Evolutionary conservation across 345 rosid genomes (phyloP).

Genomic region (Sapria himalayana): DNA sequence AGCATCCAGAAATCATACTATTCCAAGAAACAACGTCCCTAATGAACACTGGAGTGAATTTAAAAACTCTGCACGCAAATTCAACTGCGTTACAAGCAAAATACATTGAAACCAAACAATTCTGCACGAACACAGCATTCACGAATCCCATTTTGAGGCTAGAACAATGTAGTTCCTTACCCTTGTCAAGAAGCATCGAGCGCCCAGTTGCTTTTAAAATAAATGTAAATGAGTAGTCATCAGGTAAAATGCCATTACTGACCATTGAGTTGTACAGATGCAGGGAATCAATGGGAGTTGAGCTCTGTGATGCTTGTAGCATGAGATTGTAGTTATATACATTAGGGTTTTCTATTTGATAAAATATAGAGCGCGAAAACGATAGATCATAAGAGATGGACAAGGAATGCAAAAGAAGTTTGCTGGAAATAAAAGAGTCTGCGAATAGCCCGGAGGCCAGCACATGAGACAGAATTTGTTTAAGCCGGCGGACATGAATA

Average conservation of each 20-base stretch:
- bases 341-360: conserved; percentile 5
- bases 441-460: conserved; percentile 3
- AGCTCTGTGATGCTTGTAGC: conserved; percentile 7
- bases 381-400: neutral
- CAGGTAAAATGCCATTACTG: conserved; percentile 1
- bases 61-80: conserved; percentile 4
- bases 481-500: too few relatives aligned
- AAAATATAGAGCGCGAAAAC: conserved; percentile 6
- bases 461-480: conserved; percentile 5
- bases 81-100: neutral
- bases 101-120: conserved; percentile 7
- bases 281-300: conserved; percentile 3
- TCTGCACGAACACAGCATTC: conserved; percentile 6
- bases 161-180: conserved; percentile 7
- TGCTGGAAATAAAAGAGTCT: neutral
- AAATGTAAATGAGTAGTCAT: conserved; percentile 8
- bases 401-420: conserved; percentile 2
- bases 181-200: conserved; percentile 3
- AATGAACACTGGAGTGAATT: conserved; percentile 1
- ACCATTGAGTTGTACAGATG: conserved; percentile 6
- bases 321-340: conserved; percentile 6
- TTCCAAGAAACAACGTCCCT: conserved; percentile 48
- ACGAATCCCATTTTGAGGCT: conserved; percentile 6
- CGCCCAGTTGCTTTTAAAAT: conserved; percentile 5
- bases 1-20: conserved; percentile 40